Conservation (phyloP, 768 basidiomycete genomes). For the Aureoboletus auriporus region DNA sequence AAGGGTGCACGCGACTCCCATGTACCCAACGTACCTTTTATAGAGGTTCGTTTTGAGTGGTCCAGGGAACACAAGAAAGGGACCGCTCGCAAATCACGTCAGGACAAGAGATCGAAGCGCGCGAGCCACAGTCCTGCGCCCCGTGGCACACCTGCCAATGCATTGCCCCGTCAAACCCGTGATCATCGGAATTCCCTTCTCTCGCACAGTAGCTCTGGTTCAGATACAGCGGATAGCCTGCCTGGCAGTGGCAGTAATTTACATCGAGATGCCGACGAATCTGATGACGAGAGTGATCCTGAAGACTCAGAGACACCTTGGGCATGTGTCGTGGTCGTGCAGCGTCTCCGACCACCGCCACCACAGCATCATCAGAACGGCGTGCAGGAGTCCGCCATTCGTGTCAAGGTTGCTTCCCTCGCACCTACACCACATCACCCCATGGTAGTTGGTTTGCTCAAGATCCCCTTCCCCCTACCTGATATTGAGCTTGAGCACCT, state of each 20-base stretch:
- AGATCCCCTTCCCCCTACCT: conserved; percentile 85
- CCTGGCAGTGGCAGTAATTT: conserved; percentile 6
- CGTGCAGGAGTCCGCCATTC: conserved; percentile 17
- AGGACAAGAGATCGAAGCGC: conserved; percentile 13
- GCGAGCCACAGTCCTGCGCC: conserved; percentile 13
- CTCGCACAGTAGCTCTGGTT: conserved; percentile 38
- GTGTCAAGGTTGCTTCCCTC: conserved; percentile 76
- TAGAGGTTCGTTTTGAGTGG: conserved; percentile 84
- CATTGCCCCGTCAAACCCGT: conserved; percentile 7
- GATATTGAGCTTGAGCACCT: conserved; percentile 71
- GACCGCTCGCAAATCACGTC: conserved; percentile 17
- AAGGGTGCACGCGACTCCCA: conserved; percentile 27
- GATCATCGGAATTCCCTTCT: conserved; percentile 37
- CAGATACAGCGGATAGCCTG: conserved; percentile 26
- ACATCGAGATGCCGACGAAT: conserved; percentile 35
- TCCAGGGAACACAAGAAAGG: conserved; percentile 37
- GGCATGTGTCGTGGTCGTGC: conserved; percentile 79
- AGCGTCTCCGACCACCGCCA: conserved; percentile 33
- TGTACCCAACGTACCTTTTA: conserved; percentile 27
- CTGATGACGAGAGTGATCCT: conserved; percentile 83
- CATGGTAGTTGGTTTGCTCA: conserved; percentile 87
- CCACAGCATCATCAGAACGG: conserved; percentile 4
- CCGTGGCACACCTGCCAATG: conserved; percentile 6
- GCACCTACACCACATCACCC: conserved; percentile 95
- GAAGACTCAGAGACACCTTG: conserved; percentile 97